Base-by-base conservation (phyloP, 176 grass and related monocot species). In the Zizania latifolia region DNA sequence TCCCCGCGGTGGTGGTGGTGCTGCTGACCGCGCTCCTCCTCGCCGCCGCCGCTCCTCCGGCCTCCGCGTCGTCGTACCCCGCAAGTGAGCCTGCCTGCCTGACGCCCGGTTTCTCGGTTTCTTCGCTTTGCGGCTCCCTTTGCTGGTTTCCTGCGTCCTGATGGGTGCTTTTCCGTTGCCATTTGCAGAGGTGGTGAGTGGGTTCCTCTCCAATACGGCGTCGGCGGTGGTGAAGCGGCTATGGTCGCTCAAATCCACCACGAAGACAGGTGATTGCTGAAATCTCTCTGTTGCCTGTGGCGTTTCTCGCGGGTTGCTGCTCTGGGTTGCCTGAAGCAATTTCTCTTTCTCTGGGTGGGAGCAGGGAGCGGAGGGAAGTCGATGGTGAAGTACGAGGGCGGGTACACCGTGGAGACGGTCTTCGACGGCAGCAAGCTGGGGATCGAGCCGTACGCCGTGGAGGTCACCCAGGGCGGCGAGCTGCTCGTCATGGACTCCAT, bases 371-470 rank as follows among this genome's bases (percentile, higher is more conserved):
- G 84, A 13, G 44, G 56, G 50, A 88, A 88, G 39, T 85, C 95
- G 37, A 85, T 89, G 89, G 93, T 99, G 77, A 99, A 93, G 77
- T 99, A 94, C 68, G 96, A 99, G 87, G 80, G 84, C 46, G 96
- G 96, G 3, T 99, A 99, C 82, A 99, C 85, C 8, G 91, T 99
- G 39, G 92, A 99, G 89, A 99, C 92, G 60, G 92, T 99, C 71
- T 95, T 99, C 65, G 96, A 99, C 64, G 92, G 95, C 72, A 98
- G 86, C 71, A 98, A 98, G 86, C 79, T 91, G 27, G 95, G 95
- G 62, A 94, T 98, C 81, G 96, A 99, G 77, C 92, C 92, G 6
- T 86, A 95, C 80, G 27, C 92, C 15, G 89, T 95, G 11, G 90
- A 85, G 80, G 81, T 94, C 84, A 92, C 92, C 54, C 85, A 88